A percentile compares a stretch with the other conserved stretches of the same genome.
These are phyloP conservation scores for Trichosporon sp. DNA, from an alignment of 1,284 basidiomycete genomes.

Conservation along the genomic window DNA sequence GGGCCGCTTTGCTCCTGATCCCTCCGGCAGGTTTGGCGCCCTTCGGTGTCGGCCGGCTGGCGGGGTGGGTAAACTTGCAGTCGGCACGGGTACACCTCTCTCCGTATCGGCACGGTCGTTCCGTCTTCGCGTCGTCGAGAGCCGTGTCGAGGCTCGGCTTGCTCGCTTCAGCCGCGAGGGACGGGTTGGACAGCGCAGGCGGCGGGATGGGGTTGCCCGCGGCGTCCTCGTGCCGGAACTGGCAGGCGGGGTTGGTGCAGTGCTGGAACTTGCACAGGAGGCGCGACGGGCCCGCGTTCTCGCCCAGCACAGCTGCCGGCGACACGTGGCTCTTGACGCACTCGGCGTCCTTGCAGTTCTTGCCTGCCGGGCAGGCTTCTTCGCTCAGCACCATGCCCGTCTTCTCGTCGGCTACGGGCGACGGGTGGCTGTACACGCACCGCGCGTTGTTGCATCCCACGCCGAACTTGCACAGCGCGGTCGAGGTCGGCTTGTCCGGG, in stretches of 20 bases:
- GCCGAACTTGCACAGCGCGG: conserved; percentile 74
- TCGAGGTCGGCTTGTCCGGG: conserved; percentile 47
- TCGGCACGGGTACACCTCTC: conserved; percentile 42
- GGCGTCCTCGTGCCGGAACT: conserved; percentile 47
- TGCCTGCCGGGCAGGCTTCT: conserved; percentile 72
- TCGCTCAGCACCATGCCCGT: conserved; percentile 85
- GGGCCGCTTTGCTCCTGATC: not conserved
- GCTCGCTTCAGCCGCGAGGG: conserved; percentile 2
- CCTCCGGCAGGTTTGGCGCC: conserved; percentile 7
- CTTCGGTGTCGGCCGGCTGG: conserved; percentile 26
- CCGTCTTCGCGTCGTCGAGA: conserved; percentile 28
- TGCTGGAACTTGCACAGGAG: conserved; percentile 47
- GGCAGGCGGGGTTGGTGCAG: conserved; percentile 47
- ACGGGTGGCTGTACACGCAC: conserved; percentile 84
- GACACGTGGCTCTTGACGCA: conserved; percentile 83
- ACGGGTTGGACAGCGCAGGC: conserved; percentile 36
- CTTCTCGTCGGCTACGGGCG: conserved; percentile 85
- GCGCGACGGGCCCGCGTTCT: conserved; percentile 36
- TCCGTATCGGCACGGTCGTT: conserved; percentile 34
- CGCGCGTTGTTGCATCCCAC: conserved; percentile 80
- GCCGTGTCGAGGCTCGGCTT: conserved; percentile 14
- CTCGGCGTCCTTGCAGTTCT: conserved; percentile 80
- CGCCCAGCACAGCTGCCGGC: conserved; percentile 63
- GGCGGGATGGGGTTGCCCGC: conserved; percentile 46
- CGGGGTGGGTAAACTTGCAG: conserved; percentile 38